Conservation (phyloP, 2,329 filamentous ascomycete genomes). For the Thyridium curvatum region DNA sequence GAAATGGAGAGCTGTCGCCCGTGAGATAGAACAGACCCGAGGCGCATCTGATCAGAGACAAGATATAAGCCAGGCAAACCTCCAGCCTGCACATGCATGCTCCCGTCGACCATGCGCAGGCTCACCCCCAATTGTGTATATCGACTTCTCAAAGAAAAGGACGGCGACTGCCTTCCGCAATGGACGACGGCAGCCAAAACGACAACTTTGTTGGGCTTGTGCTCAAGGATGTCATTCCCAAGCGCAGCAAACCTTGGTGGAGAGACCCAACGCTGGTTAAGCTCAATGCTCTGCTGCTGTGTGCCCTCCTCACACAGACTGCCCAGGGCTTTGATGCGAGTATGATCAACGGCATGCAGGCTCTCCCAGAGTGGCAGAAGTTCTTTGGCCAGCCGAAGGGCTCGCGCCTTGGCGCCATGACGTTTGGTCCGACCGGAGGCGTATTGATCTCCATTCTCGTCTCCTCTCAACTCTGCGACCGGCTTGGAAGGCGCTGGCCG, state of each 20-base stretch:
- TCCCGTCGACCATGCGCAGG: no score
- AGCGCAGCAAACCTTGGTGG: constrained; percentile 12
- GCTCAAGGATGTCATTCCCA: constrained; percentile 9
- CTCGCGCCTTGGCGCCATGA: constrained; percentile 21
- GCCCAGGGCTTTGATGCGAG: constrained; percentile 24
- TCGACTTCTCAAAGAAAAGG: no score
- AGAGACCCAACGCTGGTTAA: constrained; percentile 13
- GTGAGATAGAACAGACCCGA: no score
- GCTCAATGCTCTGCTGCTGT: constrained; percentile 23
- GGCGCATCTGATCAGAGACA: no score
- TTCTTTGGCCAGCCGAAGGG: constrained; percentile 20
- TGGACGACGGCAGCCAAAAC: neutral
- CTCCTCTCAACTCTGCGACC: constrained; percentile 17
- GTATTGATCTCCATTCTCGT: constrained; percentile 6
- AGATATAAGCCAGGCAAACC: no score
- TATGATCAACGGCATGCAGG: constrained; percentile 26
- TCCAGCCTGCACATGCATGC: no score
- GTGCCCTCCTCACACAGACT: constrained; percentile 21
- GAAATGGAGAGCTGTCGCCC: no score
- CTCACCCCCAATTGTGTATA: no score
- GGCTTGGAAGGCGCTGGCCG: constrained; percentile 16
- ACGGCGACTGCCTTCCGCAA: neutral
- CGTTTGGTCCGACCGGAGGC: constrained; percentile 12
- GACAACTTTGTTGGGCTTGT: constrained; percentile 3
- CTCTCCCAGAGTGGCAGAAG: constrained; percentile 20